Evolutionary conservation across 2,329 filamentous ascomycete species (phyloP).

Genomic region (Penicillium palitans): DNA sequence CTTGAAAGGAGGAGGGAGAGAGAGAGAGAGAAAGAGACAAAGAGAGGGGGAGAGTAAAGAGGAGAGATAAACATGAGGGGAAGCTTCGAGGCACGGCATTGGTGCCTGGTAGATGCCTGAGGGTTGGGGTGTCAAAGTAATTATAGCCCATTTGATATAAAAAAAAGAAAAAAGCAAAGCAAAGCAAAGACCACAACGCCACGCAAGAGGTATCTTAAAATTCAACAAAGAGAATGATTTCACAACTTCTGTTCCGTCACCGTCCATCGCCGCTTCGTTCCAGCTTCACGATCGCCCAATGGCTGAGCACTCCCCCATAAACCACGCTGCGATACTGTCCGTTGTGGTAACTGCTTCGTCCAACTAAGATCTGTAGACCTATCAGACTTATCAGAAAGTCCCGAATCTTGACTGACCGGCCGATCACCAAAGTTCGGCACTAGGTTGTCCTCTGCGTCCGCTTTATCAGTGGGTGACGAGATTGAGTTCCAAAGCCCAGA

Average conservation of each 20-base stretch:
- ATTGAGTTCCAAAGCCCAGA: conserved; percentile 41
- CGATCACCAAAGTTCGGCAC: conserved; percentile 40
- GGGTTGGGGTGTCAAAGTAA: conserved; percentile 2
- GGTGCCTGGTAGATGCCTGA: conserved; percentile 16
- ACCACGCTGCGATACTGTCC: conserved; percentile 36
- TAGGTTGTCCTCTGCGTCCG: conserved; percentile 33
- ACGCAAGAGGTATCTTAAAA: conserved; percentile 26
- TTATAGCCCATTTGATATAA: neutral
- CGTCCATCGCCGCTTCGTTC: conserved; percentile 41
- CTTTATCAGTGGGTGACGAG: conserved; percentile 21
- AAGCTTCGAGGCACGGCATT: neutral
- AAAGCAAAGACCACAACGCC: conserved; percentile 11
- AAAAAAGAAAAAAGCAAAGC: neutral
- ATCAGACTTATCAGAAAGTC: conserved; percentile 1
- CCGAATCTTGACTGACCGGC: conserved; percentile 20
- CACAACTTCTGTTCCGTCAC: conserved; percentile 36
- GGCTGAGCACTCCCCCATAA: conserved; percentile 40
- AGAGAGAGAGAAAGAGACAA: neutral
- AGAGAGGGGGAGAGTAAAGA: neutral
- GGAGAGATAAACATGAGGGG: conserved; percentile 16
- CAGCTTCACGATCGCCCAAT: conserved; percentile 31
- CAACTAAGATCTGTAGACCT: conserved; percentile 12
- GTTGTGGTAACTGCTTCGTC: conserved; percentile 29
- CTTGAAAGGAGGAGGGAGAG: neutral
- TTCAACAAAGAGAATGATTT: conserved; percentile 3